Conservation (phyloP, 2,329 filamentous ascomycete genomes). For the Fusarium citri region DNA sequence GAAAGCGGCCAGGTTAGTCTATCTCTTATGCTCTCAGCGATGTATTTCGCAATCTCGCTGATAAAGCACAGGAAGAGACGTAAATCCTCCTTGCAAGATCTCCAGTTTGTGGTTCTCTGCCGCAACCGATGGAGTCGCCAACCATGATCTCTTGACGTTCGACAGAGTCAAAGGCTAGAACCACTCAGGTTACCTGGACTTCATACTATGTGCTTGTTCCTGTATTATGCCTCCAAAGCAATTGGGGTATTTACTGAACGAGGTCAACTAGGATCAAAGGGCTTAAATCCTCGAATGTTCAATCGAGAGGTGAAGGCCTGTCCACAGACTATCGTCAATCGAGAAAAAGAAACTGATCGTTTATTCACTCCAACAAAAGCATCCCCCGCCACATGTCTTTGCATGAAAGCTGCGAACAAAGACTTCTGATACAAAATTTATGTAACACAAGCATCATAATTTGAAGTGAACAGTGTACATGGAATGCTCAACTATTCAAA, state of each 20-base stretch:
- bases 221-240: background rate
- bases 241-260: background rate
- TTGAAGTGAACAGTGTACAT: background rate
- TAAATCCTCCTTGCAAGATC: no score
- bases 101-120: background rate
- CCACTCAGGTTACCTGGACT: background rate
- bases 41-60: background rate
- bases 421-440: background rate
- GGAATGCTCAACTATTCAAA: background rate
- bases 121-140: background rate
- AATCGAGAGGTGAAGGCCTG: rapidly evolving
- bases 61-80: background rate
- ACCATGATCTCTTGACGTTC: background rate
- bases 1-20: rapidly evolving
- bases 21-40: background rate
- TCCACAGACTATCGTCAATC: background rate
- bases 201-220: rapidly evolving
- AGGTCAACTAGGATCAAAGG: rapidly evolving
- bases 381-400: no score
- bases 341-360: rapidly evolving
- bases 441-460: background rate
- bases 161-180: background rate
- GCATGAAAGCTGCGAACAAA: background rate
- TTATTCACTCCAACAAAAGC: background rate
- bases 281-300: rapidly evolving